Percentiles rank a stretch among this genome's conserved stretches.
Conservation (phyloP, 805 yeast species). For the Suhomyces prunicola region DNA sequence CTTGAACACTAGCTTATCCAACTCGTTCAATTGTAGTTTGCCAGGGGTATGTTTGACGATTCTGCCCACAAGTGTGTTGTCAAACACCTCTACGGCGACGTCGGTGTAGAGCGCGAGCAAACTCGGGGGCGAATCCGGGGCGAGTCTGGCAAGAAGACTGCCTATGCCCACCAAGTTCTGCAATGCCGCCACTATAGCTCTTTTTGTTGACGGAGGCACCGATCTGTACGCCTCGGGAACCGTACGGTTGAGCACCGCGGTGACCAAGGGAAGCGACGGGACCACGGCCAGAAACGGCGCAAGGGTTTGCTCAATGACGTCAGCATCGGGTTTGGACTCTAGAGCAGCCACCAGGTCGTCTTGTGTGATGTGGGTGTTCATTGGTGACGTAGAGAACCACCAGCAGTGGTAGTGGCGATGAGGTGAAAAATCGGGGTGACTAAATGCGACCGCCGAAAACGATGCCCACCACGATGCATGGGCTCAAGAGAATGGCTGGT, state of each 20-base stretch:
- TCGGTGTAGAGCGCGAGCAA: neutral
- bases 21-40: conserved; percentile 22
- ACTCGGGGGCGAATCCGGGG: neutral
- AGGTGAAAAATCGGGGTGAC: neutral
- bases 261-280: conserved; percentile 6
- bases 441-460: neutral
- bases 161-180: conserved; percentile 31
- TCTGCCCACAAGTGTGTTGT: neutral
- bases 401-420: neutral
- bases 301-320: conserved; percentile 3
- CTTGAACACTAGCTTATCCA: conserved; percentile 37
- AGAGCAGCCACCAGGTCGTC: neutral
- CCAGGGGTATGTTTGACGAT: neutral
- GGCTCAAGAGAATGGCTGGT: neutral
- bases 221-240: conserved; percentile 29
- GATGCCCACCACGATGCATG: neutral
- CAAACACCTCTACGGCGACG: neutral
- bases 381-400: neutral
- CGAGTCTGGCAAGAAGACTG: conserved; percentile 19
- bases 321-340: conserved; percentile 7
- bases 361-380: neutral
- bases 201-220: conserved; percentile 13
- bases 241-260: conserved; percentile 28
- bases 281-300: neutral
- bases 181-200: conserved; percentile 12